These are phyloP conservation scores for Hypoxylon sp. DNA, from an alignment of 2,329 filamentous ascomycete species.

Conservation along the genomic window DNA sequence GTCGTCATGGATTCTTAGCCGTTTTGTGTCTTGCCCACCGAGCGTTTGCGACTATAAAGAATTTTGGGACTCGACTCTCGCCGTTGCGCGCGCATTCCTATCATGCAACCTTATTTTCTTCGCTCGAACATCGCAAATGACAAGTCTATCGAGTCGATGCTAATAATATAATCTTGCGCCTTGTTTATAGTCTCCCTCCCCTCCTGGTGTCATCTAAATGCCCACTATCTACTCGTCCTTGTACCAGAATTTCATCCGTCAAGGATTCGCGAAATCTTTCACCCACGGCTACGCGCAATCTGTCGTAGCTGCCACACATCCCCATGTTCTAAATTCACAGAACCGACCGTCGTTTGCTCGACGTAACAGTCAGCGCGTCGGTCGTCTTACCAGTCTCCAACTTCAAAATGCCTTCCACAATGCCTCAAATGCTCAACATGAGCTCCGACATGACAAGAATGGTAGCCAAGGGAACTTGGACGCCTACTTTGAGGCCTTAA, in stretches of 20 bases:
- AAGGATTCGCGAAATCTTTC: slow-evolving; percentile 95
- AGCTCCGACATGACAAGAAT: slow-evolving; percentile 64
- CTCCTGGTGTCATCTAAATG: slow-evolving; percentile 86
- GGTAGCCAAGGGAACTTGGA: slow-evolving; percentile 74
- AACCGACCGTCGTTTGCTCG: slow-evolving; percentile 70
- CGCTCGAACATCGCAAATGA: too few species aligned
- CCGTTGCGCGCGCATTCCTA: too few species aligned
- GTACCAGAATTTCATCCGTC: slow-evolving; percentile 87
- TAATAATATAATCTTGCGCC: slow-evolving; percentile 40
- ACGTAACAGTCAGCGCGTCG: slow-evolving; percentile 63
- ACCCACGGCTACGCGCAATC: slow-evolving; percentile 98
- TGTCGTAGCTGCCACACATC: slow-evolving; percentile 91
- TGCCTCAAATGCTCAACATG: slow-evolving; percentile 61
- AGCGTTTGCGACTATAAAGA: slow-evolving; percentile 13
- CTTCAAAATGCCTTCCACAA: slow-evolving; percentile 81
- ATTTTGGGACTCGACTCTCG: slow-evolving; percentile 12
- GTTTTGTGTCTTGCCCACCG: too few species aligned
- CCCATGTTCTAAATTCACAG: slow-evolving; percentile 77
- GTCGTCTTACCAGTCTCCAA: slow-evolving; percentile 68
- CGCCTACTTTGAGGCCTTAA: slow-evolving; percentile 91
- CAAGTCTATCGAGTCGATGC: slow-evolving; percentile 33
- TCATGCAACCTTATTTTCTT: too few species aligned
- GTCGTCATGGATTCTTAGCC: slow-evolving; percentile 46
- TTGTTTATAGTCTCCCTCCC: slow-evolving; percentile 59
- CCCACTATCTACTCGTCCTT: slow-evolving; percentile 75